Evolutionary conservation across 2,329 filamentous ascomycete genomes (phyloP).

Genomic region (Septoria linicola): DNA sequence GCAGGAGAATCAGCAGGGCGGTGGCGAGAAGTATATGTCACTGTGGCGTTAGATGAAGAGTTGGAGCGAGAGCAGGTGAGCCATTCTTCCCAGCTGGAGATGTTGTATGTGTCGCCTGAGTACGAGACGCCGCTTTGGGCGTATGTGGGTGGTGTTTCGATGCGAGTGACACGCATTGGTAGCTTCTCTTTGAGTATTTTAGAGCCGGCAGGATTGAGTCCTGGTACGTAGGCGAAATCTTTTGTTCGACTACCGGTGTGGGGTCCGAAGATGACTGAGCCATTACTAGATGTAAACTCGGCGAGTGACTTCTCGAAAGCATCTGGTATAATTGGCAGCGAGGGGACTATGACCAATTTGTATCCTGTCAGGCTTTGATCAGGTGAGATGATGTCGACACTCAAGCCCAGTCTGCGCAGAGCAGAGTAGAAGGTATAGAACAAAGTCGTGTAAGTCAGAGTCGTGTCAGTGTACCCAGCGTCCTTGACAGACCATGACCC

Average conservation of each 20-base stretch:
- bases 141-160: constrained; percentile 26
- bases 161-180: constrained; percentile 25
- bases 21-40: constrained; percentile 26
- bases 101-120: constrained; percentile 23
- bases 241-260: constrained; percentile 25
- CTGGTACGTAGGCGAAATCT: constrained; percentile 26
- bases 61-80: constrained; percentile 22
- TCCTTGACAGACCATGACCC: constrained; percentile 26
- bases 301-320: constrained; percentile 20
- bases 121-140: constrained; percentile 26
- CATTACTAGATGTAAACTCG: constrained; percentile 13
- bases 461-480: constrained; percentile 21
- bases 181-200: constrained; percentile 19
- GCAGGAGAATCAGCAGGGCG: constrained; percentile 22
- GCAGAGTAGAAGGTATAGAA: constrained; percentile 29
- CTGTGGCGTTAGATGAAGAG: constrained; percentile 19
- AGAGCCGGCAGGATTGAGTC: constrained; percentile 21
- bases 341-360: constrained; percentile 28
- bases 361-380: constrained; percentile 24
- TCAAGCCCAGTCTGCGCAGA: constrained; percentile 26
- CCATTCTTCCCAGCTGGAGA: constrained; percentile 26
- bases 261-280: constrained; percentile 25
- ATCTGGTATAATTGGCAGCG: constrained; percentile 26
- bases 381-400: constrained; percentile 28
- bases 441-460: constrained; percentile 21